phyloP scores from a whole-genome alignment of 164 flowering plant genomes.

The Liquidambar formosana region DNA sequence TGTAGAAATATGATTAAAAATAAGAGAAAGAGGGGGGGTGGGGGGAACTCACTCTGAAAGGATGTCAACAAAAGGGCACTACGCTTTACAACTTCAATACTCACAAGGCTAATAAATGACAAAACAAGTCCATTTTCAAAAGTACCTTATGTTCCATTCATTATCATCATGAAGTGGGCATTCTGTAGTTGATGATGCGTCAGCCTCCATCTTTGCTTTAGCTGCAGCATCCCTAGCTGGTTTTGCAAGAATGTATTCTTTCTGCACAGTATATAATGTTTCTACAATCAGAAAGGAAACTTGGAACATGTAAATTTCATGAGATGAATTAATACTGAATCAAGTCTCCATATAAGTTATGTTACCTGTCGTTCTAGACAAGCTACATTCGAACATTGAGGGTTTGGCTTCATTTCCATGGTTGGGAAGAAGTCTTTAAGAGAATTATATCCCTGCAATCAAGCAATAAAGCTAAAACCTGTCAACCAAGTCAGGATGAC shows the following conservation, averaged over 20 bases:
- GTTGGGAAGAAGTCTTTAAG: slow-evolving; percentile 96
- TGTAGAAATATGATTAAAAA: too few species aligned
- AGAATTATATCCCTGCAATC: slow-evolving; percentile 84
- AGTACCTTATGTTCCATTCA: slow-evolving; percentile 94
- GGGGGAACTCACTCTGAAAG: background rate
- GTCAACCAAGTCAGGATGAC: slow-evolving; percentile 2
- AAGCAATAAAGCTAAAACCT: slow-evolving; percentile 12
- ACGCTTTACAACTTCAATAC: background rate
- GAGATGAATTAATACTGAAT: background rate
- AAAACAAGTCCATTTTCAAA: background rate
- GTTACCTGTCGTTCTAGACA: slow-evolving; percentile 89
- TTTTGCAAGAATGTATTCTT: slow-evolving; percentile 63
- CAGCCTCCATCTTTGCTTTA: slow-evolving; percentile 85
- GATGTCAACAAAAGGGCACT: background rate
- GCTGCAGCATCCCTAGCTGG: slow-evolving; percentile 91
- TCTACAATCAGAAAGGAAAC: slow-evolving; percentile 20
- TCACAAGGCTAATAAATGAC: background rate
- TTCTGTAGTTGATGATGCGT: slow-evolving; percentile 41
- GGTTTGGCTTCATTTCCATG: slow-evolving; percentile 97
- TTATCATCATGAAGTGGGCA: slow-evolving; percentile 77
- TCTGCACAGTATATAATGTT: slow-evolving; percentile 44
- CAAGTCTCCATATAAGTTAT: background rate
- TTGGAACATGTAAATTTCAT: background rate
- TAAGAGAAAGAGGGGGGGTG: too few species aligned
- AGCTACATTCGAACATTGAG: slow-evolving; percentile 89